Base-by-base conservation (phyloP, 2,329 filamentous ascomycete species). In the Hortaea werneckii region DNA sequence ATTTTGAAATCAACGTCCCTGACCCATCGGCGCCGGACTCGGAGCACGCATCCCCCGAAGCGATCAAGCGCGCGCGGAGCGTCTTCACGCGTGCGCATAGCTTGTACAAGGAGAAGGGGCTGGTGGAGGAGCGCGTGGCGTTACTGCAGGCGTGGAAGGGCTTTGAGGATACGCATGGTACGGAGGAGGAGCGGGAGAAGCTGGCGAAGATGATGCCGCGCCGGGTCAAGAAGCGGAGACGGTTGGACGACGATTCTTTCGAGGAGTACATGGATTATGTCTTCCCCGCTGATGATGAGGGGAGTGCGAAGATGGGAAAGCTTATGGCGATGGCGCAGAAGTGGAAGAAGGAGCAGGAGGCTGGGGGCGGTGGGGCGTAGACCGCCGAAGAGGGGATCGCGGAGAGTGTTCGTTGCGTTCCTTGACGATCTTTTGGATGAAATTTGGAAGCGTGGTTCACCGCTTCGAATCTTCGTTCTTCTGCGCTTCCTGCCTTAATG, bases 241-340 rank as follows among this genome's bases (percentile, higher is more conserved):
- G 82, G 76, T 68, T 95, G 65, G 89, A 94, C 63, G 90, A 95
- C 67, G 89, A 92, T 64, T 82, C 80, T 34, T 95, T 87, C 71
- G 88, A 98, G 74, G 92, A 98, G 70, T 96, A 95, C 66, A 79
- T 92, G 69, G 92, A 96, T 65, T 96, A 94, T 59, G 79, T 98
- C 30, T 98, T 98, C 79, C 92, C 92, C 1, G 88, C 87, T 4
- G 92, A 96, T 70, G 89, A 95, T 65, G 80, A 87, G 69, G 59
- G 55, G 29, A 54, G 53, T 32, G 84, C 84, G 55, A 89, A 86
- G 58, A 71, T 95, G 65, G 85, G 85, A 43, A 87, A 85, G 63
- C 73, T 96, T 64, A 71, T 95, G 69, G 82, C 86, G 51, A 83
- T 83, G 77, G 89, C 90, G 47, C 82, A 88, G 65, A 80, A 81